These are phyloP conservation scores for Populus simonii DNA, from an alignment of 345 rosid genomes.

Conservation along the genomic window DNA sequence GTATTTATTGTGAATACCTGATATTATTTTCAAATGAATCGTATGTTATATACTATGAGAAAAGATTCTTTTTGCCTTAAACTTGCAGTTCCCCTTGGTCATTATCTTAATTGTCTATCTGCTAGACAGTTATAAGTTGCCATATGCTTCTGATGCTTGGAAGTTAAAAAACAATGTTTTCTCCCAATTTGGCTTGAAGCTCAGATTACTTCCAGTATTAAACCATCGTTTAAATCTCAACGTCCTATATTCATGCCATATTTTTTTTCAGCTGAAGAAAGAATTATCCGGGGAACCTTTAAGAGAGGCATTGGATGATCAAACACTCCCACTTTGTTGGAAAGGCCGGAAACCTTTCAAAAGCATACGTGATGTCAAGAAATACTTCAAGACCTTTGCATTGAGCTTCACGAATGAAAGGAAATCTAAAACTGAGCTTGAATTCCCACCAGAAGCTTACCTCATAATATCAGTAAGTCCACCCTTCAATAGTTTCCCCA, in stretches of 20 bases:
- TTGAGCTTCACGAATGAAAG: constrained; percentile 53
- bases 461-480: constrained; percentile 75
- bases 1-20: not conserved
- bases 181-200: not conserved
- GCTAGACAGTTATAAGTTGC: not conserved
- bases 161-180: not conserved
- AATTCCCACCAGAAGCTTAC: constrained; percentile 68
- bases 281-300: constrained; percentile 52
- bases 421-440: constrained; percentile 48
- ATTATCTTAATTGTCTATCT: not conserved
- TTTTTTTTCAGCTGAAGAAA: constrained; percentile 43
- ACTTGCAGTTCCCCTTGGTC: not conserved
- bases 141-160: not conserved
- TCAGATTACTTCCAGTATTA: not conserved
- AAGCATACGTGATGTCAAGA: constrained; percentile 59
- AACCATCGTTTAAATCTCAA: not conserved
- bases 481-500: not conserved
- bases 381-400: constrained; percentile 67
- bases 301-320: constrained; percentile 59
- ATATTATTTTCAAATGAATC: not conserved
- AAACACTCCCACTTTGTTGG: constrained; percentile 84
- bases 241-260: not conserved
- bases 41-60: not conserved
- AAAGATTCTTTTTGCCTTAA: not conserved
- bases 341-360: constrained; percentile 76